Conservation (phyloP, 441 rosid genomes). For the Gossypium laxum region DNA sequence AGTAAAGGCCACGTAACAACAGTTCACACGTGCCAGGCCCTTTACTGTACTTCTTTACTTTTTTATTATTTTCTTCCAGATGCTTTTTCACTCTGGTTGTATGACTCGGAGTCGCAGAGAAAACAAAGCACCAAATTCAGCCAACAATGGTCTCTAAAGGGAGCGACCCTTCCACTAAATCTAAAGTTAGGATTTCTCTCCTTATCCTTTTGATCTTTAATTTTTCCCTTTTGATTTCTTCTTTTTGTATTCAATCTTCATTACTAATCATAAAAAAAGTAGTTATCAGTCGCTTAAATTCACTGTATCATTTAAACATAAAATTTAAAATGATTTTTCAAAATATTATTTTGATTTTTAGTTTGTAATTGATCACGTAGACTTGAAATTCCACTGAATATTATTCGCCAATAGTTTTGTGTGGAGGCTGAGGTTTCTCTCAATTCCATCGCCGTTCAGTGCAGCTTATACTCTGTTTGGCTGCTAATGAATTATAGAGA, state of each 20-base stretch:
- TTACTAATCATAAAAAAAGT: not conserved
- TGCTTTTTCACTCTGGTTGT: not conserved
- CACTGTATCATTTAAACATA: not conserved
- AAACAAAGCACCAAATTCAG: not conserved
- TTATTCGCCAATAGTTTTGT: not conserved
- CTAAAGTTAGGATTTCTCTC: constrained; percentile 29
- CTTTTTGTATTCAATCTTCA: not conserved
- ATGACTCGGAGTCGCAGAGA: constrained; percentile 22
- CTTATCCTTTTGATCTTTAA: not conserved
- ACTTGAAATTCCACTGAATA: not conserved
- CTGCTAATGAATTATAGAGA: not conserved
- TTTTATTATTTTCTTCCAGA: not conserved
- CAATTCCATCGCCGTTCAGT: not conserved
- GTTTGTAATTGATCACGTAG: not conserved
- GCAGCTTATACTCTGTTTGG: constrained; percentile 13
- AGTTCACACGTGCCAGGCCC: constrained; percentile 24
- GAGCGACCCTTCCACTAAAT: constrained; percentile 36
- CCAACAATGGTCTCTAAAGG: constrained; percentile 46
- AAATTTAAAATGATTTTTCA: not conserved
- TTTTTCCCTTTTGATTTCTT: not conserved
- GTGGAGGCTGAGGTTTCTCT: not conserved
- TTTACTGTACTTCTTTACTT: not conserved
- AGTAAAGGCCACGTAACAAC: constrained; percentile 21
- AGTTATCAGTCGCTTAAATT: not conserved
- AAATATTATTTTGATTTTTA: not conserved